phyloP scores from a whole-genome alignment of 2,329 filamentous ascomycete genomes.

The Monosporascus cannonballus region DNA sequence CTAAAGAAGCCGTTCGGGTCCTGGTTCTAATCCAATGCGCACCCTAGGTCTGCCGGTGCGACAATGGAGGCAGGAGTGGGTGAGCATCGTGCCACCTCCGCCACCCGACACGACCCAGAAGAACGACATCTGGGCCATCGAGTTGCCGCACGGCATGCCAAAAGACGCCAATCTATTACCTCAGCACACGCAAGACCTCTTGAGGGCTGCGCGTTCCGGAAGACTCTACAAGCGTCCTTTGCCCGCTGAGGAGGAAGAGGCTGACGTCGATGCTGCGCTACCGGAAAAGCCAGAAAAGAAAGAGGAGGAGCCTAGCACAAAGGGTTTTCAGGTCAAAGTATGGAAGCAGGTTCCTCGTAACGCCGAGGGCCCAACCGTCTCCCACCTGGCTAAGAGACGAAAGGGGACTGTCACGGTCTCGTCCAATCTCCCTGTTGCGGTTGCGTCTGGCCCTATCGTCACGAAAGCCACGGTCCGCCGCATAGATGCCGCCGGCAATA shows the following conservation, averaged over 20 bases:
- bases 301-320: slow-evolving; percentile 52
- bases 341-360: slow-evolving; percentile 60
- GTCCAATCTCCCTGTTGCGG: slow-evolving; percentile 41
- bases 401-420: slow-evolving; percentile 55
- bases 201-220: slow-evolving; percentile 74
- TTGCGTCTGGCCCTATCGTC: slow-evolving; percentile 49
- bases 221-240: slow-evolving; percentile 67
- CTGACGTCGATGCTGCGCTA: slow-evolving; percentile 38
- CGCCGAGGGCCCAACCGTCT: slow-evolving; percentile 44
- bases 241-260: slow-evolving; percentile 54
- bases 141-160: slow-evolving; percentile 76
- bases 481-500: slow-evolving; percentile 71
- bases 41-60: slow-evolving; percentile 72
- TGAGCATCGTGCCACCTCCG: slow-evolving; percentile 61
- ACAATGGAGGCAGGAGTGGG: slow-evolving; percentile 74
- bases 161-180: slow-evolving; percentile 75
- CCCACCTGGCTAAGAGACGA: slow-evolving; percentile 55
- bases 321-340: slow-evolving; percentile 49
- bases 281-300: slow-evolving; percentile 53
- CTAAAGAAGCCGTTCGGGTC: not conserved
- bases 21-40: not conserved
- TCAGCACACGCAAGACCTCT: slow-evolving; percentile 72
- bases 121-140: slow-evolving; percentile 65
- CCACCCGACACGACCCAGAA: slow-evolving; percentile 57
- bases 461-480: slow-evolving; percentile 76